Base-by-base conservation (phyloP, 371 early-diverging fungal species). In the Capniomyces stellatus region DNA sequence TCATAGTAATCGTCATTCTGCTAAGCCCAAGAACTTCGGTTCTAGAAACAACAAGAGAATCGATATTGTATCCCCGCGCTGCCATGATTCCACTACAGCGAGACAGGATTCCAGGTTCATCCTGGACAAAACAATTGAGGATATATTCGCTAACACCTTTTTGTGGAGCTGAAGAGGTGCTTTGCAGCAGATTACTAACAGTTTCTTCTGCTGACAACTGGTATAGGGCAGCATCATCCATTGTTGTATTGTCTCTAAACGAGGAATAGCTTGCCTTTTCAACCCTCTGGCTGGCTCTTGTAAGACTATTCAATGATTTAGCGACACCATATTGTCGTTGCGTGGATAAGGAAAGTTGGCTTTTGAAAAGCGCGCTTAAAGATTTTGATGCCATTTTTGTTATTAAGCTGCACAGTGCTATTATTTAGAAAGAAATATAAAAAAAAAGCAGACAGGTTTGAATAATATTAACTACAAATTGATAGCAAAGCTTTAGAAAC, bases 21-120 rank as follows among this genome's bases (percentile, higher is more conserved):
- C 79, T 77, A 49, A 96, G 73, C 56, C 91, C 93, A 3, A 79
- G 78, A 2, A 93, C 92, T 63, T 96, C 92, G 15, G 97, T 96
- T 55, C 85, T 85, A 52, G 87, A 83, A 4, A 90, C 92, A 2
- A 96, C 92, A 21, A 96, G 66, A 3, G 90, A 87, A 63, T 96
- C 93, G 66, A 96, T 96, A 67, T 93, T 96, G 71, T 93, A 92
- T 1, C 91, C 89, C 48, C 97, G 76, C 29, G 82, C 94, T n/a
- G 97, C 94, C 61, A 96, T 70, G 54, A 90, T 83, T 19, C 97
- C 87, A 8, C 87, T 84, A 18, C 92, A 81, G 57, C 93, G 78
- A 49, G 88, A 83, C 44, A 96, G 72, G 8, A 96, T 93, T 51
- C 97, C 97, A 21, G 93, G 92, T 67, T 92, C 93, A 67, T 96